Conservation (phyloP, 768 basidiomycete genomes). For the Lentinula detonsa region DNA sequence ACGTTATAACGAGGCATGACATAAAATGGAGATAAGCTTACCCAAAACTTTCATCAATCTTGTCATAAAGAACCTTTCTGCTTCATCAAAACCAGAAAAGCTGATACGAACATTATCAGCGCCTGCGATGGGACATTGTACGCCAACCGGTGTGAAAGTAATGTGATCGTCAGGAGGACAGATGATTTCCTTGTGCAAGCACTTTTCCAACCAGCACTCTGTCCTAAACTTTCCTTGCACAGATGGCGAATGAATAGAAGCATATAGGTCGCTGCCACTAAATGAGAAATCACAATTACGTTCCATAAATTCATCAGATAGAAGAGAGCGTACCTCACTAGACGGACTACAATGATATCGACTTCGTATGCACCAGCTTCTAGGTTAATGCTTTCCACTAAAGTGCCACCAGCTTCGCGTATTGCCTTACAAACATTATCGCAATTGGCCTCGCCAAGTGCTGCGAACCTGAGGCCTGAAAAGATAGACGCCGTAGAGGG, state of each 20-base stretch:
- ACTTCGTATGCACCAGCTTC: constrained; percentile 39
- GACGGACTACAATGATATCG: constrained; percentile 63
- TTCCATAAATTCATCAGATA: not conserved
- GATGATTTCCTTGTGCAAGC: constrained; percentile 70
- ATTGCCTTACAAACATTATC: constrained; percentile 53
- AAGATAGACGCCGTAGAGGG: constrained; percentile 32
- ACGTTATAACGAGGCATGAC: not conserved
- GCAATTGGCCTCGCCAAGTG: constrained; percentile 63
- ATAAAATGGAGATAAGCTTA: constrained; percentile 16
- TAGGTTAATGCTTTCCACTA: constrained; percentile 24
- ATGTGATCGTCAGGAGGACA: constrained; percentile 63
- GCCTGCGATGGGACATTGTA: constrained; percentile 53
- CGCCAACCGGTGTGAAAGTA: constrained; percentile 60
- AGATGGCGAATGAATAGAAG: not conserved
- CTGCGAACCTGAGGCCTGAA: constrained; percentile 47
- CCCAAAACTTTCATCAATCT: constrained; percentile 66
- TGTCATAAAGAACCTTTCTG: constrained; percentile 59
- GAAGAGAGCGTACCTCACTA: constrained; percentile 53
- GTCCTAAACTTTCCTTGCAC: constrained; percentile 72
- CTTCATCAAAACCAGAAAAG: constrained; percentile 71
- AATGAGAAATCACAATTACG: not conserved
- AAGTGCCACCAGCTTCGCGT: constrained; percentile 49
- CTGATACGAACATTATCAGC: constrained; percentile 42
- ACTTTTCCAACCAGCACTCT: constrained; percentile 92
- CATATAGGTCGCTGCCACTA: constrained; percentile 53